Evolutionary conservation across 352 stramenopile genomes (phyloP).

Genomic region (Phytophthora kernoviae): DNA sequence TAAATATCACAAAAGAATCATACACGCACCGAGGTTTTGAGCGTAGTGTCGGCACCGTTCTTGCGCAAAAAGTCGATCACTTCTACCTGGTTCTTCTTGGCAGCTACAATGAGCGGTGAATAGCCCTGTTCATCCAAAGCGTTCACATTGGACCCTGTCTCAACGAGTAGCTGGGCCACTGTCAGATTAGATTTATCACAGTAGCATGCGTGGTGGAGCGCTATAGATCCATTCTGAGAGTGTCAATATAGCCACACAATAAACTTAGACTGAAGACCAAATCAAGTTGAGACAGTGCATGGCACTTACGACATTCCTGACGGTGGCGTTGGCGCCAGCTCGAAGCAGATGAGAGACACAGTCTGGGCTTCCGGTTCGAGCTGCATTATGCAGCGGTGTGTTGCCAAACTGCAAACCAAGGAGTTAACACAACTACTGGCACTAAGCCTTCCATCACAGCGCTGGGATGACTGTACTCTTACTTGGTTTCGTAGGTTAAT

Average conservation of each 20-base stretch:
- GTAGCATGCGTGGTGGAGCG: slow-evolving; percentile 83
- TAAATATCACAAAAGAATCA: neutral
- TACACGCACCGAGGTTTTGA: slow-evolving; percentile 47
- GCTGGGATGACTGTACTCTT: too few relatives aligned
- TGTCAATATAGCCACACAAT: neutral
- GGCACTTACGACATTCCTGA: slow-evolving; percentile 60
- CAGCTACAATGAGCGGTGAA: slow-evolving; percentile 71
- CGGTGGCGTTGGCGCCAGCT: slow-evolving; percentile 43
- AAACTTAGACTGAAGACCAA: neutral
- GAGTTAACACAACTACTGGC: neutral
- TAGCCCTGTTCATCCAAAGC: slow-evolving; percentile 60
- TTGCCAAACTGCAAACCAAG: slow-evolving; percentile 69
- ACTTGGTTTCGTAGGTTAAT: slow-evolving; percentile 72
- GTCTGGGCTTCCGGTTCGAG: slow-evolving; percentile 48
- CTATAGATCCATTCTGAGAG: slow-evolving; percentile 68
- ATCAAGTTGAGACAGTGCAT: neutral
- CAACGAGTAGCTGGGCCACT: slow-evolving; percentile 60
- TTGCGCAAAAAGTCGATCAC: slow-evolving; percentile 57
- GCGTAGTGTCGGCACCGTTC: slow-evolving; percentile 50
- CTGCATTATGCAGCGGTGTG: slow-evolving; percentile 75
- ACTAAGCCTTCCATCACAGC: neutral
- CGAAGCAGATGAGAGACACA: slow-evolving; percentile 63
- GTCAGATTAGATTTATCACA: slow-evolving; percentile 59
- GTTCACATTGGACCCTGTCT: slow-evolving; percentile 68
- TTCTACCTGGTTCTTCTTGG: slow-evolving; percentile 77